Conservation (phyloP, 1,284 basidiomycete genomes). For the Ganoderma lucidum region DNA sequence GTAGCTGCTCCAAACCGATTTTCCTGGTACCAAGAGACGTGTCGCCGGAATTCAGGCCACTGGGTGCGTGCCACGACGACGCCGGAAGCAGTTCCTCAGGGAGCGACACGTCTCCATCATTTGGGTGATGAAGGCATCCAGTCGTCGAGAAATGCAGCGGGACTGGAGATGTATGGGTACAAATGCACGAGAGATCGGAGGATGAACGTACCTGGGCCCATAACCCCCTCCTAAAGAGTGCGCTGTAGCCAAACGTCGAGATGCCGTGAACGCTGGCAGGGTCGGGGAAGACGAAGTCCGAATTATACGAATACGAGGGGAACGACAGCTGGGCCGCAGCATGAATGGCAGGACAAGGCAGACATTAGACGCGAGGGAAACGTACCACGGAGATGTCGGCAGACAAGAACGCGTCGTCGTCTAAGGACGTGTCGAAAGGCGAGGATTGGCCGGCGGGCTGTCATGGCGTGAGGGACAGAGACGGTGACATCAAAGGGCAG, state of each 20-base stretch:
- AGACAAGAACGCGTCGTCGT: constrained; percentile 16
- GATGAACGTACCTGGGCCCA: constrained; percentile 23
- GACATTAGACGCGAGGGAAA: not conserved
- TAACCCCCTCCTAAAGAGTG: constrained; percentile 26
- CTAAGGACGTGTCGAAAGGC: not conserved
- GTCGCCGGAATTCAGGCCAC: not conserved
- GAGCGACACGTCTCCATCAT: not conserved
- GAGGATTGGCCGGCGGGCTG: not conserved
- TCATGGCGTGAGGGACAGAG: not conserved
- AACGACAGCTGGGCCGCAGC: constrained; percentile 7
- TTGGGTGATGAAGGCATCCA: constrained; percentile 20
- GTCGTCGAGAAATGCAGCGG: constrained; percentile 13
- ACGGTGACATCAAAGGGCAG: not conserved
- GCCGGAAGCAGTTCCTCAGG: not conserved
- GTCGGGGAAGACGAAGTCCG: constrained; percentile 22
- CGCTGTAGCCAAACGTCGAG: constrained; percentile 27
- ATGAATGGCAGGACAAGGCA: not conserved
- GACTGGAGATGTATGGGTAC: constrained; percentile 13
- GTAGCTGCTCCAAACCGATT: not conserved
- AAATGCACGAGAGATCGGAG: not conserved
- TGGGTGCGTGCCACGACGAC: not conserved
- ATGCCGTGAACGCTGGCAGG: constrained; percentile 13
- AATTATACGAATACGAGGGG: constrained; percentile 15
- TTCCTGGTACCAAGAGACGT: not conserved
- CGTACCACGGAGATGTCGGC: constrained; percentile 18